Evolutionary conservation across 495 filamentous ascomycete genomes (phyloP).

Genomic region (Daldinia bambusicola): DNA sequence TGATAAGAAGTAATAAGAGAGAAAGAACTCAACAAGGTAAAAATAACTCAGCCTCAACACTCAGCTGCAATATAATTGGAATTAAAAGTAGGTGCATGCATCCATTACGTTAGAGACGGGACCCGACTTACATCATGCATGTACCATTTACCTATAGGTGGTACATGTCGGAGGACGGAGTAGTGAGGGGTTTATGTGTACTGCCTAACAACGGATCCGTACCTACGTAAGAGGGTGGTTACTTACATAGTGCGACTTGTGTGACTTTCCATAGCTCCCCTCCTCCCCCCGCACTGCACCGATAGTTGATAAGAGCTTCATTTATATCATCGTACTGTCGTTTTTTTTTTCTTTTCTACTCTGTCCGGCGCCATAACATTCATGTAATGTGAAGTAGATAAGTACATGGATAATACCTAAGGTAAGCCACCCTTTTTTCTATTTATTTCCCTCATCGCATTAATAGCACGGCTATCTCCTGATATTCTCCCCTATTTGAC

Average conservation of each 20-base stretch:
- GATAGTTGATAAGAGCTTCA: slow-evolving; percentile 46
- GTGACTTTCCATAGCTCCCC: slow-evolving; percentile 27
- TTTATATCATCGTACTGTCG: slow-evolving; percentile 15
- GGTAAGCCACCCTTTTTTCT: slow-evolving; percentile 19
- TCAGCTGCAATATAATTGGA: slow-evolving; percentile 27
- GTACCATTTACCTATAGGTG: neutral
- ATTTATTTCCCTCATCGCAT: slow-evolving; percentile 28
- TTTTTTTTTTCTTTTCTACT: slow-evolving; percentile 14
- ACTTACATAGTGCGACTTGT: slow-evolving; percentile 12
- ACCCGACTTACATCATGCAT: neutral
- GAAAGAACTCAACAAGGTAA: slow-evolving; percentile 28
- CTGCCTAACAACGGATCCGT: neutral
- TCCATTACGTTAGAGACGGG: neutral
- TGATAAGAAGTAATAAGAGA: slow-evolving; percentile 1
- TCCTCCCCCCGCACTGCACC: too few relatives aligned
- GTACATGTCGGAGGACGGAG: slow-evolving; percentile 29
- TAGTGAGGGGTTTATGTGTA: slow-evolving; percentile 40
- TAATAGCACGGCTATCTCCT: slow-evolving; percentile 20
- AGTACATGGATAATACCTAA: slow-evolving; percentile 11
- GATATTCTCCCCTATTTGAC: slow-evolving; percentile 11
- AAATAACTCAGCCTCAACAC: slow-evolving; percentile 42
- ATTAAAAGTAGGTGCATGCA: neutral
- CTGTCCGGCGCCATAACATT: slow-evolving; percentile 19
- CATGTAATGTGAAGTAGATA: slow-evolving; percentile 3
- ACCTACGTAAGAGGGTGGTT: slow-evolving; percentile 19